Percentiles rank a stretch among this genome's conserved stretches.
These are phyloP conservation scores for Termitomyces bulborhizus DNA, from an alignment of 768 basidiomycete species.

Conservation along the genomic window DNA sequence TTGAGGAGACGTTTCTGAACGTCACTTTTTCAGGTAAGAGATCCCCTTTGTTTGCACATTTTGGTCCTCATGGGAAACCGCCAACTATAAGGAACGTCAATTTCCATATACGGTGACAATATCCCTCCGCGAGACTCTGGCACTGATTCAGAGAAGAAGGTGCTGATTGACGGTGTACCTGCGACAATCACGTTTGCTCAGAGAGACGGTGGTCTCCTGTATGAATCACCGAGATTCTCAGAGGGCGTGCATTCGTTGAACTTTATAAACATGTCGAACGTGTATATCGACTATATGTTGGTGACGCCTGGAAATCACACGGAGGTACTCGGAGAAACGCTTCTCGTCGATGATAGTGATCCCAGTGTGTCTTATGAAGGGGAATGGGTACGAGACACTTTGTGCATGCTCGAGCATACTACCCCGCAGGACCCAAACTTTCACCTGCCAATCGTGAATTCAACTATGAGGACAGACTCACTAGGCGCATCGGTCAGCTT, in stretches of 20 bases:
- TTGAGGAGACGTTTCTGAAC: background rate
- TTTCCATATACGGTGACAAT: constrained; percentile 1
- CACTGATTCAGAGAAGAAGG: background rate
- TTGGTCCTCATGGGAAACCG: background rate
- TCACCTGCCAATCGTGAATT: background rate
- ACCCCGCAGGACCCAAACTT: background rate
- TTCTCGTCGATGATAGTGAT: background rate
- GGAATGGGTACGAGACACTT: background rate
- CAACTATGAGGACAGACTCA: background rate
- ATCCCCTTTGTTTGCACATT: background rate
- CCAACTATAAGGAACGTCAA: background rate
- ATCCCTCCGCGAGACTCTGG: background rate
- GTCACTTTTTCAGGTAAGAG: background rate
- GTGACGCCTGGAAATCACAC: constrained; percentile 1
- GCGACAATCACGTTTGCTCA: background rate
- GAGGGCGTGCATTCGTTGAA: background rate
- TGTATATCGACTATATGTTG: background rate
- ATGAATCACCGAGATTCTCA: background rate
- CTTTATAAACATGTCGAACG: background rate
- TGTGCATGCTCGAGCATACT: background rate
- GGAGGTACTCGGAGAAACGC: constrained; percentile 1
- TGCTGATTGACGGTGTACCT: background rate
- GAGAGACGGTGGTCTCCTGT: background rate
- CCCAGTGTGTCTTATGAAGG: background rate
- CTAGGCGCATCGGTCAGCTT: constrained; percentile 2